phyloP scores from a whole-genome alignment of 2,329 filamentous ascomycete species.

The Alternaria solani region DNA sequence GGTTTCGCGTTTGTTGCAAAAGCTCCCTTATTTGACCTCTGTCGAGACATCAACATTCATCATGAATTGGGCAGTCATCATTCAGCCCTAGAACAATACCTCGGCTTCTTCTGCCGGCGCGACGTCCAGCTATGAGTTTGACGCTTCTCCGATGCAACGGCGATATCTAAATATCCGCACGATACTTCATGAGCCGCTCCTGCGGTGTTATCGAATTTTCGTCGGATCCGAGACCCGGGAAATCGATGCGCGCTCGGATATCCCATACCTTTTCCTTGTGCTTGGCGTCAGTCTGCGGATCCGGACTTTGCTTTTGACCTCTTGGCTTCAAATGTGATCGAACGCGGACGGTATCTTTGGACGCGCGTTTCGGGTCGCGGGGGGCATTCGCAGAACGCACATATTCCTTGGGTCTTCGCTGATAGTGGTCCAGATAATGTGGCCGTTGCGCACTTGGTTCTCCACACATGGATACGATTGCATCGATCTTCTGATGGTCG shows the following conservation, averaged over 20 bases:
- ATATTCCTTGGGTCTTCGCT: background rate
- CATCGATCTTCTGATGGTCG: background rate
- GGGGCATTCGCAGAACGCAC: background rate
- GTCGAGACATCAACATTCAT: background rate
- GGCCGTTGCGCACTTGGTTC: background rate
- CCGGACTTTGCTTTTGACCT: background rate
- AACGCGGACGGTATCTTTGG: too few relatives aligned
- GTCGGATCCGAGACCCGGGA: background rate
- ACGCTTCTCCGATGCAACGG: background rate
- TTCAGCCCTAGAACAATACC: background rate
- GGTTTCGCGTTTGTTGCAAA: background rate
- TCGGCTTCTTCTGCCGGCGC: background rate
- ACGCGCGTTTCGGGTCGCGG: background rate
- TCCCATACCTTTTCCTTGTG: background rate
- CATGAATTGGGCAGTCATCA: background rate
- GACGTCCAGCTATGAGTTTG: background rate
- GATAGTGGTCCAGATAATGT: background rate
- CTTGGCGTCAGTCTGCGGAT: background rate
- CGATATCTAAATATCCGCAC: background rate
- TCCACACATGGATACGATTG: background rate
- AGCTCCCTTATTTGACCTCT: background rate
- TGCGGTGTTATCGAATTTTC: background rate
- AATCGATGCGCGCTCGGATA: background rate
- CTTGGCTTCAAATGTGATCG: too few relatives aligned
- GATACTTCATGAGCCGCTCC: background rate